Conservation (phyloP, 1,139 yeast genomes). For the Waltiozyma sp. region DNA sequence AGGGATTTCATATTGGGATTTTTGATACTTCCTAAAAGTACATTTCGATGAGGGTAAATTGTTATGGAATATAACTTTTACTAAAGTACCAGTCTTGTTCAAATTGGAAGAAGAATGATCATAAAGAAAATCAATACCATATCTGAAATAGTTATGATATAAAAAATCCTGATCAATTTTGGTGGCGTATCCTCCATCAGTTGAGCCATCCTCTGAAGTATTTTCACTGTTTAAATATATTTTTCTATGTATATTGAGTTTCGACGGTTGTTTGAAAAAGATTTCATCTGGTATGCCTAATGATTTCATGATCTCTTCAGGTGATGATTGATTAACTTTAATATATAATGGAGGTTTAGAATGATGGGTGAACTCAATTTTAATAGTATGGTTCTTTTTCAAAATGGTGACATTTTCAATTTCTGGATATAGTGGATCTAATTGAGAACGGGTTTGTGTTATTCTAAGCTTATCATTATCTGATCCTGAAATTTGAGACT, state of each 20-base stretch:
- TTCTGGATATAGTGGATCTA: no score
- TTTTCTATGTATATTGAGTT: slow-evolving; percentile 23
- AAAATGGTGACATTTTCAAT: not conserved
- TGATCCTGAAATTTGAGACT: slow-evolving; percentile 21
- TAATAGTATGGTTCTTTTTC: not conserved
- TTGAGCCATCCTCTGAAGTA: not conserved
- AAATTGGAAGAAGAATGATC: slow-evolving; percentile 17
- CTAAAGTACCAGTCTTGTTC: slow-evolving; percentile 17
- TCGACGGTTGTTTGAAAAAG: slow-evolving; percentile 36
- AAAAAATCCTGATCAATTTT: slow-evolving; percentile 1
- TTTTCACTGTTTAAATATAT: not conserved
- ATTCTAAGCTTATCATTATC: not conserved
- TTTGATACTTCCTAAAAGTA: slow-evolving; percentile 37
- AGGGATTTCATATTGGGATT: slow-evolving; percentile 4
- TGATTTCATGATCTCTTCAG: slow-evolving; percentile 35
- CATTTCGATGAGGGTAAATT: slow-evolving; percentile 33
- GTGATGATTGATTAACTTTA: slow-evolving; percentile 11
- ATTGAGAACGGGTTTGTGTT: no score
- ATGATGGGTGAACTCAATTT: not conserved
- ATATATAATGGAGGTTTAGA: not conserved
- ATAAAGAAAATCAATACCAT: slow-evolving; percentile 44
- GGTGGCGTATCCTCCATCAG: not conserved
- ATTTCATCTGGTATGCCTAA: slow-evolving; percentile 51
- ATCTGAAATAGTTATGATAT: slow-evolving; percentile 44
- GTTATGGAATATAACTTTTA: slow-evolving; percentile 37